Evolutionary conservation across 176 grass and related monocot species (phyloP).

Genomic region (Oryza officinalis): DNA sequence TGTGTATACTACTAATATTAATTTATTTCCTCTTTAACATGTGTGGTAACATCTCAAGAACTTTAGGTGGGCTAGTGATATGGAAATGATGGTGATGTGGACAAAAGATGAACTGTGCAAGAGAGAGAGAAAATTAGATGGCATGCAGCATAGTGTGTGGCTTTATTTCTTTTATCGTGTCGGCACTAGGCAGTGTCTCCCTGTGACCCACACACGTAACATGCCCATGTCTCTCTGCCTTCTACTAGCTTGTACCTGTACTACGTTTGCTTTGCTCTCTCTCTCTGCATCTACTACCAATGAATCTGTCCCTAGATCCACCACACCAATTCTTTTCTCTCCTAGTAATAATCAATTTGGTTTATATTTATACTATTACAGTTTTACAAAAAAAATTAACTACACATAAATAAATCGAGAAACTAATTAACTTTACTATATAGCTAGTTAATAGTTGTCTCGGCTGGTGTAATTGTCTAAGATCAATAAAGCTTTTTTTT

Average conservation of each 20-base stretch:
- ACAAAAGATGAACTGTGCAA: constrained; percentile 46
- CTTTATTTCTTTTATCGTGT: constrained; percentile 68
- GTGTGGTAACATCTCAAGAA: constrained; percentile 29
- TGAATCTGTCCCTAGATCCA: constrained; percentile 38
- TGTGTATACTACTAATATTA: background rate
- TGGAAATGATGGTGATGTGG: constrained; percentile 52
- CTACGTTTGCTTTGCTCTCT: background rate
- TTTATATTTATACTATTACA: background rate
- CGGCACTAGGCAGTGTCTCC: constrained; percentile 60
- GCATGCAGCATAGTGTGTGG: background rate
- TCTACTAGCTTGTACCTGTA: background rate
- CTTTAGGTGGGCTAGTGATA: constrained; percentile 7
- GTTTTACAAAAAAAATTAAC: background rate
- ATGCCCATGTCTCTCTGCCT: constrained; percentile 34
- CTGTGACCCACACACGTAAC: constrained; percentile 59
- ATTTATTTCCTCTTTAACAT: background rate
- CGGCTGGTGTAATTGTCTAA: too few species aligned
- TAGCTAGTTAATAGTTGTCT: too few species aligned
- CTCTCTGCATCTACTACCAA: background rate
- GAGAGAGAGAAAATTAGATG: background rate
- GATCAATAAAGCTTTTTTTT: too few species aligned
- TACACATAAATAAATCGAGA: too few species aligned
- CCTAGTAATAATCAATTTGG: background rate
- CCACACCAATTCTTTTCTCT: background rate
- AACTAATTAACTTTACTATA: background rate